Conservation (phyloP, 495 filamentous ascomycete genomes). For the Filosporella fistucella region DNA sequence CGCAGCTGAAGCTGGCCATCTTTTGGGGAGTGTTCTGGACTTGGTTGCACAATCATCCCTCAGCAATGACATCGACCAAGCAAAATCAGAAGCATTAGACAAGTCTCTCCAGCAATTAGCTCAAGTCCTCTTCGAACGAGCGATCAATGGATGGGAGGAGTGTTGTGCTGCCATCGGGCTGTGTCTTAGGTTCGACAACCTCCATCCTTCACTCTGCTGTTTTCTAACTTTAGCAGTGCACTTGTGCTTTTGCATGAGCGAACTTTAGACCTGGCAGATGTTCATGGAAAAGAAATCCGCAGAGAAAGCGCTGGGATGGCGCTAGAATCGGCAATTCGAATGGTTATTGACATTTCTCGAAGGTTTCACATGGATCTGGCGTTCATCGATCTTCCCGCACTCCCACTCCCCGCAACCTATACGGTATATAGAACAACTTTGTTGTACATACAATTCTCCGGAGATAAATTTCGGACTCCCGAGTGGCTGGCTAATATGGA, state of each 20-base stretch:
- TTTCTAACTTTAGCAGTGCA: slow-evolving; percentile 6
- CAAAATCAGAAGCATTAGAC: slow-evolving; percentile 2
- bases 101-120: slow-evolving; percentile 4
- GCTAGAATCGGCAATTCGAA: slow-evolving; percentile 13
- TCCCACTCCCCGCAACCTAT: slow-evolving; percentile 15
- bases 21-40: slow-evolving; percentile 10
- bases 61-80: background rate
- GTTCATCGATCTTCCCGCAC: slow-evolving; percentile 12
- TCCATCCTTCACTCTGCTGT: background rate
- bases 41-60: slow-evolving; percentile 3
- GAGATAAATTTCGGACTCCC: slow-evolving; percentile 7
- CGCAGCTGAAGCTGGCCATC: slow-evolving; percentile 4
- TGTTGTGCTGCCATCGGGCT: slow-evolving; percentile 19
- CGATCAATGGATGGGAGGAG: slow-evolving; percentile 19
- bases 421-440: slow-evolving; percentile 10
- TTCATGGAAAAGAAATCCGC: background rate
- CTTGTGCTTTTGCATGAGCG: slow-evolving; percentile 12
- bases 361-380: slow-evolving; percentile 14
- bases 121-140: slow-evolving; percentile 9
- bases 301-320: slow-evolving; percentile 10
- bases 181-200: slow-evolving; percentile 8
- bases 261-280: slow-evolving; percentile 4
- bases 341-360: slow-evolving; percentile 15
- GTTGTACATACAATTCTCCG: slow-evolving; percentile 15
- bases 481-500: slow-evolving; percentile 13